Evolutionary conservation across 2,329 filamentous ascomycete species (phyloP).

Genomic region (Xylariaceae sp.): DNA sequence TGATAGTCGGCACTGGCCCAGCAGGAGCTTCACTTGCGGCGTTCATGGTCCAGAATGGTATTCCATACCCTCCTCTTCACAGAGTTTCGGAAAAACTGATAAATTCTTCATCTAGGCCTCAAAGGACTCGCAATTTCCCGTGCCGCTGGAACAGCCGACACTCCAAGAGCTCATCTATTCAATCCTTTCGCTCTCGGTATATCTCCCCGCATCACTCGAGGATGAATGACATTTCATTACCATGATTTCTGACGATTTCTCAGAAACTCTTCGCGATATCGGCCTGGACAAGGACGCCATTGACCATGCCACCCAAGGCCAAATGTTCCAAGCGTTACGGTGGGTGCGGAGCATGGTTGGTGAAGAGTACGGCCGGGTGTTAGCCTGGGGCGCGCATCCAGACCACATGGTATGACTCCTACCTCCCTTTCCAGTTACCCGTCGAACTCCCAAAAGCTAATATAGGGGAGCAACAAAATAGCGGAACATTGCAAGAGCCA

Average conservation of each 20-base stretch:
- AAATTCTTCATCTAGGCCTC: slow-evolving; percentile 32
- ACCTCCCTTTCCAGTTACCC: neutral
- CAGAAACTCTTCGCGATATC: slow-evolving; percentile 49
- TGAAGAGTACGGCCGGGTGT: slow-evolving; percentile 44
- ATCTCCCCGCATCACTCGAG: neutral
- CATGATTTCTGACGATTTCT: neutral
- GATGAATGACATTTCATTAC: too few relatives aligned
- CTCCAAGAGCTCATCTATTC: slow-evolving; percentile 55
- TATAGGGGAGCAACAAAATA: slow-evolving; percentile 15
- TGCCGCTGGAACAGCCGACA: slow-evolving; percentile 46
- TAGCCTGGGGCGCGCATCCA: slow-evolving; percentile 48
- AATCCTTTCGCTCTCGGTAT: slow-evolving; percentile 50
- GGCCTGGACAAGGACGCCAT: slow-evolving; percentile 40
- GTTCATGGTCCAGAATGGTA: slow-evolving; percentile 23
- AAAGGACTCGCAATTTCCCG: slow-evolving; percentile 49
- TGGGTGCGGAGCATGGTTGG: slow-evolving; percentile 50
- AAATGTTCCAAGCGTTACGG: slow-evolving; percentile 45
- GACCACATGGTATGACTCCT: slow-evolving; percentile 33
- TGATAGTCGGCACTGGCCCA: slow-evolving; percentile 39
- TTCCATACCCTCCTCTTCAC: neutral
- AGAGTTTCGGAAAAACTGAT: neutral
- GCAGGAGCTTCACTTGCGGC: slow-evolving; percentile 21
- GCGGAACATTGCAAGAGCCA: slow-evolving; percentile 39
- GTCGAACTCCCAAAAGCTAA: neutral
- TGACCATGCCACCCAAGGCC: slow-evolving; percentile 33